Base-by-base conservation (phyloP, 2,329 filamentous ascomycete species). In the Emmonsiellopsis sp. region DNA sequence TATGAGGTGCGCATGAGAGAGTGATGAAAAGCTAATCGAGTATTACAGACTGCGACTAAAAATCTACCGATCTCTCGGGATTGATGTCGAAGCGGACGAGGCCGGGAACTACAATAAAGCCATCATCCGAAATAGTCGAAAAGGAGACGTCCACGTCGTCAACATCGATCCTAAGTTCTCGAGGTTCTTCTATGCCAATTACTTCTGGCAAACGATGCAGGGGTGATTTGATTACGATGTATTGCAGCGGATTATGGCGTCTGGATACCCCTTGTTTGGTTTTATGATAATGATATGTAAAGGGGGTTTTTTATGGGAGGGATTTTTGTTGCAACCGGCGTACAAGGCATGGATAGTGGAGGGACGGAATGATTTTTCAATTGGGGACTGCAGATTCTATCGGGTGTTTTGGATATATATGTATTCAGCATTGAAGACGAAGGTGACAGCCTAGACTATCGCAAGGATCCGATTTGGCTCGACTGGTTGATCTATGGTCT, bases 131-230 rank as follows among this genome's bases (percentile, higher is more conserved):
- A 96, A 95, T 66, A 84, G 85, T 56, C 79, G 83, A 59, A 92
- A 90, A 74, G 91, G 90, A 7, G 91, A 97, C 67, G 89, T 97
- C 50, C 88, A 95, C 68, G 88, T 97, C 49, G 85, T 98, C 56
- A 95, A 95, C 64, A 84, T 98, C 68, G 91, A 97, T 63, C 84
- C 87, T 62, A 95, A 93, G 73, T 91, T 95, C 68, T 92, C 88
- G 55, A 80, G 85, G 57, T 92, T 87, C 68, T 96, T 94, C 66
- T 95, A 96, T 65, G 88, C 91, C 21, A 94, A 95, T 63, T 95
- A 95, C 68, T 94, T 97, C 66, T 98, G 93, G 93, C 80, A 89
- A 63, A 92, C 84, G 33, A 77, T 96, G 68, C 94, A 75, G 69
- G 69, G 66, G 36, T 72, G 58, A 60, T 40, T 44, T 49, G 9